Conservation (phyloP, 2,329 filamentous ascomycete genomes). For the Trichoderma sp. region DNA sequence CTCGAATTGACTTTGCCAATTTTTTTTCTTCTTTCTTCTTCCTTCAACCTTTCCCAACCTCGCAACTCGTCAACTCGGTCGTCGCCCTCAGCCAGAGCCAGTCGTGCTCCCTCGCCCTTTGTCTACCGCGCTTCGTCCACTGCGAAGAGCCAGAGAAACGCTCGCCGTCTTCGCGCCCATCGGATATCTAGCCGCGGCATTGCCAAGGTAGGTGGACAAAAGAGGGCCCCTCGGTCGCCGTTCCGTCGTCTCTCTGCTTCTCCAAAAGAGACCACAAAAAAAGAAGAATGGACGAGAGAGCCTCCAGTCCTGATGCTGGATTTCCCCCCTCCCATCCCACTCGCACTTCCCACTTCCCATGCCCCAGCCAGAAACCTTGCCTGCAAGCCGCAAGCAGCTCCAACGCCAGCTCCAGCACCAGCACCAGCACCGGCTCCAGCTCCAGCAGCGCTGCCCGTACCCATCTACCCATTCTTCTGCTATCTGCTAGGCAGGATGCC, state of each 20-base stretch:
- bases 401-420: too few species aligned
- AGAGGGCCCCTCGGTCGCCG: constrained; percentile 13
- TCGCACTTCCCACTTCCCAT: too few species aligned
- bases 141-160: background rate
- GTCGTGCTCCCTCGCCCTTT: background rate
- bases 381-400: too few species aligned
- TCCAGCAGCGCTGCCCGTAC: background rate
- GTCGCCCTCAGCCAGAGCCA: background rate
- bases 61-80: background rate
- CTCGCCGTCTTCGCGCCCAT: background rate
- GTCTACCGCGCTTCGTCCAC: background rate
- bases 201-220: constrained; percentile 11
- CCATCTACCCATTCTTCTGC: background rate
- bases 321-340: constrained; percentile 4
- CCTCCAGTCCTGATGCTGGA: constrained; percentile 5
- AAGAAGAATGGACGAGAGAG: background rate
- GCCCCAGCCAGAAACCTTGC: constrained; percentile 14
- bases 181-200: background rate
- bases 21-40: background rate
- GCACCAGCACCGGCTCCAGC: too few species aligned
- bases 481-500: constrained; percentile 8
- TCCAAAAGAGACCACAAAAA: constrained; percentile 15
- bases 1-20: background rate
- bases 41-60: background rate
- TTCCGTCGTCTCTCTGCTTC: background rate